Percentiles rank a stretch among this genome's conserved stretches.
Conservation (phyloP, 2,329 filamentous ascomycete genomes). For the Davidsoniella neocaledoniae region DNA sequence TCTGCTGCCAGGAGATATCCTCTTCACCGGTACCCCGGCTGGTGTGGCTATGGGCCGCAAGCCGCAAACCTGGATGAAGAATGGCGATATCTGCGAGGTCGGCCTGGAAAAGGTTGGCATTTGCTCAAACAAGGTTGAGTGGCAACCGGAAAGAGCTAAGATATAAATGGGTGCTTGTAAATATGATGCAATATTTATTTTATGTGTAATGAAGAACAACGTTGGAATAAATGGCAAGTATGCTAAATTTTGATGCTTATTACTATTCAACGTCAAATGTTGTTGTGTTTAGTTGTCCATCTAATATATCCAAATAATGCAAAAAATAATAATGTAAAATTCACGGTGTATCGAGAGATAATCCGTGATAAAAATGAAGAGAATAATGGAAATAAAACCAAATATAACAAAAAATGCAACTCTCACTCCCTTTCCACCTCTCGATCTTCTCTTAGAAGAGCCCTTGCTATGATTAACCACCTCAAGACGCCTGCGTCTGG, state of each 20-base stretch:
- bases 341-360: neutral
- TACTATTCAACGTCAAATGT: neutral
- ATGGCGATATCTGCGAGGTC: constrained; percentile 55
- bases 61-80: constrained; percentile 49
- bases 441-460: neutral
- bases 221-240: neutral
- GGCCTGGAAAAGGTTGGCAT: constrained; percentile 48
- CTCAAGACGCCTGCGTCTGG: neutral
- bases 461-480: neutral
- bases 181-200: neutral
- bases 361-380: too few relatives aligned
- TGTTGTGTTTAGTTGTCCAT: neutral
- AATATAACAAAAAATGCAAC: too few relatives aligned
- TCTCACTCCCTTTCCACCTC: neutral
- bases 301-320: neutral
- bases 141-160: constrained; percentile 17
- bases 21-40: constrained; percentile 52
- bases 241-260: neutral
- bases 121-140: constrained; percentile 31
- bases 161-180: constrained; percentile 7
- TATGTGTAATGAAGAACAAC: neutral
- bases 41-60: constrained; percentile 56
- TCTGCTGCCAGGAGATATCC: constrained; percentile 44
- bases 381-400: too few relatives aligned
- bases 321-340: neutral